Evolutionary conservation across 1,139 yeast species (phyloP).

Genomic region (Magnusiomyces suaveolens): DNA sequence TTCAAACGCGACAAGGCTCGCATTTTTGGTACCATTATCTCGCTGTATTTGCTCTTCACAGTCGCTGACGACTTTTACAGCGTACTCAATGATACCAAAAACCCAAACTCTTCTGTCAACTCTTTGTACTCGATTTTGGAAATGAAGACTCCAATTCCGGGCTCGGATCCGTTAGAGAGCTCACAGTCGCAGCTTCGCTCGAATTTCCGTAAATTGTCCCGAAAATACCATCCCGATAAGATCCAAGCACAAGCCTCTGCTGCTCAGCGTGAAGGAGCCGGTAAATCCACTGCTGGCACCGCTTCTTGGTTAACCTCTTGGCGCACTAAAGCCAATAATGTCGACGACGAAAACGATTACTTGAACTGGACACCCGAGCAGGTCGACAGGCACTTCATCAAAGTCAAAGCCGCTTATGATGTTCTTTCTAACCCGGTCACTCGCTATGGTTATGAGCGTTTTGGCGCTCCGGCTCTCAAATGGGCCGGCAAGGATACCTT

Average conservation of each 20-base stretch:
- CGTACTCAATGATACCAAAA: slow-evolving; percentile 7
- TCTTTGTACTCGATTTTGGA: slow-evolving; percentile 19
- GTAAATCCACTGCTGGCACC: slow-evolving; percentile 8
- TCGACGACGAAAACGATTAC: slow-evolving; percentile 4
- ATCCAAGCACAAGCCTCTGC: slow-evolving; percentile 8
- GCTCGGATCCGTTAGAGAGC: slow-evolving; percentile 7
- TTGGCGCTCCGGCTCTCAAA: slow-evolving; percentile 20
- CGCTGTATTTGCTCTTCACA: slow-evolving; percentile 9
- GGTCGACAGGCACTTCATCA: slow-evolving; percentile 21
- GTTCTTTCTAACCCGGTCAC: slow-evolving; percentile 22
- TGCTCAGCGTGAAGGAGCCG: slow-evolving; percentile 6
- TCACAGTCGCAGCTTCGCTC: slow-evolving; percentile 12
- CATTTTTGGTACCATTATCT: slow-evolving; percentile 8
- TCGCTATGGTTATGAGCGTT: slow-evolving; percentile 31
- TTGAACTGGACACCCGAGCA: slow-evolving; percentile 1
- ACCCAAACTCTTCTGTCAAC: slow-evolving; percentile 4
- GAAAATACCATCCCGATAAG: slow-evolving; percentile 33
- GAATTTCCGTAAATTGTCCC: slow-evolving; percentile 23
- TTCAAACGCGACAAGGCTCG: slow-evolving; percentile 8
- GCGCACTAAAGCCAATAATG: neutral
- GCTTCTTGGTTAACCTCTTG: neutral
- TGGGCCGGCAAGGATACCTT: slow-evolving; percentile 7
- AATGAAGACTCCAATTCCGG: slow-evolving; percentile 6
- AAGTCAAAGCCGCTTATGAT: slow-evolving; percentile 26
- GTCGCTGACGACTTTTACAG: slow-evolving; percentile 14